These are phyloP conservation scores for Skeletonema costatum DNA, from an alignment of 108 stramenopile genomes.

Conservation along the genomic window DNA sequence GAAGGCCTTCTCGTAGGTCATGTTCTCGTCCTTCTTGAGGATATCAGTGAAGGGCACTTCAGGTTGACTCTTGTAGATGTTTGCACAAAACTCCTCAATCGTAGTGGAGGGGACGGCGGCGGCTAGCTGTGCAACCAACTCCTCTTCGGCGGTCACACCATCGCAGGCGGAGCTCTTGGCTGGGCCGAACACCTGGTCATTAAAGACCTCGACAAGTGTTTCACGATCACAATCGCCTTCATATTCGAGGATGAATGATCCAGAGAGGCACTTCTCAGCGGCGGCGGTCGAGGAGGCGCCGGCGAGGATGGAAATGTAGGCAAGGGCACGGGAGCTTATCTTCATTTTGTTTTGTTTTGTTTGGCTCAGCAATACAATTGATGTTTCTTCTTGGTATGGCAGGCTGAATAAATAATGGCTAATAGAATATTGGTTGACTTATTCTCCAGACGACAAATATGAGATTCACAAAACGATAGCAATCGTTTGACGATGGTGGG, in stretches of 20 bases:
- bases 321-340: neutral
- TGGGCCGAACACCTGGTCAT: constrained; percentile 19
- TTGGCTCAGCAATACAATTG: neutral
- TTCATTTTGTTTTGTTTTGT: constrained; percentile 26
- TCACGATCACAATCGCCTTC: constrained; percentile 29
- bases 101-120: neutral
- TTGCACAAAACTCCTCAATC: constrained; percentile 10
- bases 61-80: constrained; percentile 8
- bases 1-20: constrained; percentile 41
- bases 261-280: constrained; percentile 1
- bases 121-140: constrained; percentile 20
- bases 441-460: too few species aligned
- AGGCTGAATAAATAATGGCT: neutral
- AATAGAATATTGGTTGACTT: too few species aligned
- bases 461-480: neutral
- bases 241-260: constrained; percentile 12
- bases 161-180: constrained; percentile 9
- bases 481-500: neutral
- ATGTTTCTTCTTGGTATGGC: too few species aligned
- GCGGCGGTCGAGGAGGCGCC: neutral
- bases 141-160: constrained; percentile 19
- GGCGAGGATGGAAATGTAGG: neutral
- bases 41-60: constrained; percentile 27
- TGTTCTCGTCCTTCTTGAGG: constrained; percentile 19
- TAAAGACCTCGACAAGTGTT: constrained; percentile 27